phyloP scores from a whole-genome alignment of 352 stramenopile genomes.

The Thalassiosira mediterranea region DNA sequence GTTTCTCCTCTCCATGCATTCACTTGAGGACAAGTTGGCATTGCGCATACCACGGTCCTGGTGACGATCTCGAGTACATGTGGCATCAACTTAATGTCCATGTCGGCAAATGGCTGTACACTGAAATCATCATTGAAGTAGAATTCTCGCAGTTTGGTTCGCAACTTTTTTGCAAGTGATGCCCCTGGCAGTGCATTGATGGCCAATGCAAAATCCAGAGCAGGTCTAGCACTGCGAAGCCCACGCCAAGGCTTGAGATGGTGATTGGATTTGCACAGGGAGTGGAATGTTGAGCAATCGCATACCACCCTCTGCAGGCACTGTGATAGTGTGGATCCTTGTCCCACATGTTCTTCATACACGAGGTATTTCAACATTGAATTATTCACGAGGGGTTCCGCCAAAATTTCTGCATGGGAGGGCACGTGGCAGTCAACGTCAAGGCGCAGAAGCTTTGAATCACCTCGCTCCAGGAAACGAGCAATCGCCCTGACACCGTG shows the following conservation, averaged over 20 bases:
- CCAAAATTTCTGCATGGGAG: no score
- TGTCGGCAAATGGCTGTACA: slow-evolving; percentile 3
- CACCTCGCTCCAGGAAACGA: neutral
- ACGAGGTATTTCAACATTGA: neutral
- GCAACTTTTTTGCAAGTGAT: neutral
- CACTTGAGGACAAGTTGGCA: neutral
- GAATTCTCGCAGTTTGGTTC: slow-evolving; percentile 7
- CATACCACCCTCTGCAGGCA: slow-evolving; percentile 5
- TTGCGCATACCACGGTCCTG: neutral
- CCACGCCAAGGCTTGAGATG: neutral
- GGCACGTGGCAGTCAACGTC: neutral
- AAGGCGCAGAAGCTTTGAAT: neutral
- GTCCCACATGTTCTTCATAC: neutral
- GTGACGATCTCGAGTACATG: slow-evolving; percentile 20
- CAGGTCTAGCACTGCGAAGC: neutral
- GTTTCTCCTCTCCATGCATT: neutral
- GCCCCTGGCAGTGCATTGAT: slow-evolving; percentile 8
- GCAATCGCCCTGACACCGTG: no score
- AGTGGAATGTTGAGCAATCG: slow-evolving; percentile 5
- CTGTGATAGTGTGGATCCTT: neutral
- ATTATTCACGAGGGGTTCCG: neutral
- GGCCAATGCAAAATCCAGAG: neutral
- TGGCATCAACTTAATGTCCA: slow-evolving; percentile 18
- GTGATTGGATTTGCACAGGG: slow-evolving; percentile 6
- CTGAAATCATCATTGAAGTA: slow-evolving; percentile 17